A percentile compares a stretch with the other conserved stretches of the same genome.
phyloP scores from a whole-genome alignment of 1,139 yeast genomes.

The Meyerozyma sp. region DNA sequence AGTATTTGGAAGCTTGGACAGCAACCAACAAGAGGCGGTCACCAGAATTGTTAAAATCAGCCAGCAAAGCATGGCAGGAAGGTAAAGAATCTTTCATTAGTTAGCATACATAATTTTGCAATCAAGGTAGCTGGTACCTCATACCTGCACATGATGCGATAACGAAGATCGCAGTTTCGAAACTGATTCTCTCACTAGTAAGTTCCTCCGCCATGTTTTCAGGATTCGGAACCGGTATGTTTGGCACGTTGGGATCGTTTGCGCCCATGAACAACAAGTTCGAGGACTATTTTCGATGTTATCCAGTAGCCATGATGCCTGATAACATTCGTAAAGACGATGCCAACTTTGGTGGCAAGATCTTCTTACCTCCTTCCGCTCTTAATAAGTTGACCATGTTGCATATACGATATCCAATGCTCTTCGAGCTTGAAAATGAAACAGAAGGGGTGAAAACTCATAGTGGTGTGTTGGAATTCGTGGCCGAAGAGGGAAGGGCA shows the following conservation, averaged over 20 bases:
- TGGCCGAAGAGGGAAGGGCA: slow-evolving; percentile 95
- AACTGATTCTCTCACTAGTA: too few relatives aligned
- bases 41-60: slow-evolving; percentile 24
- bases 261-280: slow-evolving; percentile 33
- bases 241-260: slow-evolving; percentile 35
- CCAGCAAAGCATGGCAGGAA: slow-evolving; percentile 12
- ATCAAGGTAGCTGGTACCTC: too few relatives aligned
- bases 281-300: slow-evolving; percentile 87
- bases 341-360: slow-evolving; percentile 94
- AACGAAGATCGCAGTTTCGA: background rate
- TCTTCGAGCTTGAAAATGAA: slow-evolving; percentile 74
- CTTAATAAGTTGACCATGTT: slow-evolving; percentile 77
- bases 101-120: background rate
- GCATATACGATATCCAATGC: slow-evolving; percentile 93
- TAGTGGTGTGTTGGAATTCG: slow-evolving; percentile 93
- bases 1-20: slow-evolving; percentile 35
- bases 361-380: slow-evolving; percentile 90
- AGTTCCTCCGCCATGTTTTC: slow-evolving; percentile 30
- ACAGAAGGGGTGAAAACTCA: slow-evolving; percentile 58
- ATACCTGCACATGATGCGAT: background rate
- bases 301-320: slow-evolving; percentile 90
- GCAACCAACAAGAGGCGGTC: slow-evolving; percentile 30
- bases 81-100: slow-evolving; percentile 4
- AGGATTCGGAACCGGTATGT: slow-evolving; percentile 38
- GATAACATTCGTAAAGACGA: slow-evolving; percentile 72